Evolutionary conservation across 345 rosid species (phyloP), one percentile per base, ranked within the genome.

Genomic region (Eucalyptus victrix): DNA sequence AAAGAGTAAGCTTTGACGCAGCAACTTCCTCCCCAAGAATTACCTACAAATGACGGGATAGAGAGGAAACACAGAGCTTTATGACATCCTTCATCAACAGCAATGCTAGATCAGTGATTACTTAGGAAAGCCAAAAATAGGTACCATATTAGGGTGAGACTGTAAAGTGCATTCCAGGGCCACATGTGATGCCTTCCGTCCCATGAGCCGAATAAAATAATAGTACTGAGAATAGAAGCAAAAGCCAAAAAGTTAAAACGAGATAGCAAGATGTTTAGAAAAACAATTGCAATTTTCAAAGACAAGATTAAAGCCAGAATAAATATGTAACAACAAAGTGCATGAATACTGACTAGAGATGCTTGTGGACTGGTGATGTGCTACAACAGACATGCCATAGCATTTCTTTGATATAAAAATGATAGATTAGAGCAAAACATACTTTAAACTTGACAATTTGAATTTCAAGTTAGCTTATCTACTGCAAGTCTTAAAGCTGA

Each of bases 111-210:
- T 3, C 47, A 76, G 85, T 37, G 85, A 76, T 76, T 40, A 40
- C 37, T 45, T 34, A 69, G 49, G 58, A 26, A 8, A 23, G 56
- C 44, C 56, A 88, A 47, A 34, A 86, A 69, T 89, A 85, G 91
- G 96, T 72, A 87, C 99, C 99, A 98, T 93, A 92, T 98, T 98
- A 17, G 99, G 99, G 91, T 98, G 99, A 93, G 99, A 97, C 91
- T 98, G 99, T 80, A 97, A 98, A 58, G 99, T 94, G 94, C 99
- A 98, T 90, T 98, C 99, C 90, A 98, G 95, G 34, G 99, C 99
- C 90, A 98, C 99, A 93, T 98, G 99, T 37, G 99, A 98, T 90
- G 96, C 97, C 94, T 95, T 97, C 89, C 99, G 94, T 30, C 99
- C 99, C 99, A 98, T 98, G 90, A 98, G 98, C 86, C 99, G 97